Percentiles rank a stretch among this genome's conserved stretches.
These are phyloP conservation scores for Iberis amara DNA, from an alignment of 441 rosid genomes.

Conservation along the genomic window DNA sequence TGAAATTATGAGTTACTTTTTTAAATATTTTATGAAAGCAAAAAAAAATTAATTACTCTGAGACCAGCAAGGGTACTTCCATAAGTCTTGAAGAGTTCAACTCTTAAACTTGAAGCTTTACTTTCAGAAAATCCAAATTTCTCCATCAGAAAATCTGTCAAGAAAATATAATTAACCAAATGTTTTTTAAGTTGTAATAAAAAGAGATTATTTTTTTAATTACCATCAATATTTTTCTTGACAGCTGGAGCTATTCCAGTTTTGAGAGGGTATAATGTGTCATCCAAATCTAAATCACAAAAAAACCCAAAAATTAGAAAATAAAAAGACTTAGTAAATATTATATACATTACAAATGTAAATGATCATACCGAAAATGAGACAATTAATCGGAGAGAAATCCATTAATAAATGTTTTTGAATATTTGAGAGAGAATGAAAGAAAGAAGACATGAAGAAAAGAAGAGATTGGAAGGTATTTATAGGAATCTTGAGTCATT, in stretches of 20 bases:
- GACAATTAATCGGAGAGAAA: slow-evolving; percentile 46
- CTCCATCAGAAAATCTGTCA: slow-evolving; percentile 59
- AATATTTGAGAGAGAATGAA: neutral
- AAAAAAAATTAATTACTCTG: slow-evolving; percentile 37
- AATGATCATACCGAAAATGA: slow-evolving; percentile 50
- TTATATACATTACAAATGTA: neutral
- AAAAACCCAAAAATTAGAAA: neutral
- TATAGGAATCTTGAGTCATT: slow-evolving; percentile 23
- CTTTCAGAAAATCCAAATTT: slow-evolving; percentile 52
- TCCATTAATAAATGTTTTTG: slow-evolving; percentile 35
- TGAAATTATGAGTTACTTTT: neutral
- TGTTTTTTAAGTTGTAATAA: neutral
- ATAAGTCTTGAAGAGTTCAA: slow-evolving; percentile 67
- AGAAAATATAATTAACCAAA: slow-evolving; percentile 1
- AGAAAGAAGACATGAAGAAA: slow-evolving; percentile 12
- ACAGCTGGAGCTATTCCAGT: slow-evolving; percentile 60
- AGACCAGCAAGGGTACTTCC: slow-evolving; percentile 91
- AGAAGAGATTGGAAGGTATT: slow-evolving; percentile 8
- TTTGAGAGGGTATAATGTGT: slow-evolving; percentile 67
- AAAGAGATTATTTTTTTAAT: neutral
- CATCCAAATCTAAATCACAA: slow-evolving; percentile 66
- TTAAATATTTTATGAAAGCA: no score
- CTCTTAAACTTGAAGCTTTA: slow-evolving; percentile 54
- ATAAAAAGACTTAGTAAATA: neutral
- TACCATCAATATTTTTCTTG: slow-evolving; percentile 77